Evolutionary conservation across 306 rosid species (phyloP).

Genomic region (Glycine tomentella): DNA sequence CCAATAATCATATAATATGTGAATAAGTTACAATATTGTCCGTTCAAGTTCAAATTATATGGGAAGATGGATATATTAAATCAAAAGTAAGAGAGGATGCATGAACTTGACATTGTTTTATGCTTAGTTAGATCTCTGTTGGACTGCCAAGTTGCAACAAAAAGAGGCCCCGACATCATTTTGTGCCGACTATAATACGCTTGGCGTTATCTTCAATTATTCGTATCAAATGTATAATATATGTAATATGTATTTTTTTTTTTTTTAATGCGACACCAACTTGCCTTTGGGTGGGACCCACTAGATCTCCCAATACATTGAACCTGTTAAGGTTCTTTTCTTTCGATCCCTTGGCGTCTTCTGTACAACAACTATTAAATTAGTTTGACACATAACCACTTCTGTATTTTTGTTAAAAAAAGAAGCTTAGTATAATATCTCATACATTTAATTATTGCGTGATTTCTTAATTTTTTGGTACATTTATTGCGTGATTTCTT

Average conservation of each 20-base stretch:
- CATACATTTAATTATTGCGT: too few relatives aligned
- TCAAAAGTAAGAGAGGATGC: slow-evolving; percentile 11
- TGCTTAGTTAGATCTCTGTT: background rate
- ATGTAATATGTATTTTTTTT: background rate
- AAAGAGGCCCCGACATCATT: background rate
- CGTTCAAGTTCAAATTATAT: slow-evolving; percentile 42
- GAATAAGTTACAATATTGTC: background rate
- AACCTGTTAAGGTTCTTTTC: slow-evolving; percentile 36
- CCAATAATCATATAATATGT: background rate
- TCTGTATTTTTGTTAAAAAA: background rate
- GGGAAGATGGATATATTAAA: slow-evolving; percentile 26
- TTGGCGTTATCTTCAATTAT: slow-evolving; percentile 45
- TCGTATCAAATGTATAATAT: background rate
- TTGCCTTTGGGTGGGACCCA: slow-evolving; percentile 38
- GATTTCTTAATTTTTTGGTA: too few relatives aligned
- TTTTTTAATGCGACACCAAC: slow-evolving; percentile 21
- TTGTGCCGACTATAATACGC: slow-evolving; percentile 37
- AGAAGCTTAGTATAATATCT: too few relatives aligned
- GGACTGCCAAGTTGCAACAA: slow-evolving; percentile 33
- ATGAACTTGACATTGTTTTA: slow-evolving; percentile 20
- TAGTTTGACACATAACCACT: slow-evolving; percentile 4
- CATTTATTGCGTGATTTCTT: too few relatives aligned
- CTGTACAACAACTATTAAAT: slow-evolving; percentile 12
- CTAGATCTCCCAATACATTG: slow-evolving; percentile 47
- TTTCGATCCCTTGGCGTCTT: slow-evolving; percentile 1